A percentile compares a stretch with the other conserved stretches of the same genome.
These are phyloP conservation scores for Aspergillus sp. DNA, from an alignment of 2,329 filamentous ascomycete genomes.

Conservation along the genomic window DNA sequence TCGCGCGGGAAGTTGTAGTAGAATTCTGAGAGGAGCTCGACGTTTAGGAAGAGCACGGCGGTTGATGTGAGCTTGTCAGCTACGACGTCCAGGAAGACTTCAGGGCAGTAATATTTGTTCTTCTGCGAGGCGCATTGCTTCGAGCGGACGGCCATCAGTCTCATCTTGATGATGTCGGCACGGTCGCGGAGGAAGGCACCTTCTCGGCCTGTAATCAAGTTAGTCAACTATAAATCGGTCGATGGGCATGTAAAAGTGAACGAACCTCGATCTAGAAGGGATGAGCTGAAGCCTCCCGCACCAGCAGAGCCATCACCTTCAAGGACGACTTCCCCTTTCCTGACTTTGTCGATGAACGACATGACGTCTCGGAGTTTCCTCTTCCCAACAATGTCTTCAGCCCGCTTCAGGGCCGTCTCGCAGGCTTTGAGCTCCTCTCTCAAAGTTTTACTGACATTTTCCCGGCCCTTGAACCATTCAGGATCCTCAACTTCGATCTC, in stretches of 20 bases:
- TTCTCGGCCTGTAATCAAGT: slow-evolving; percentile 67
- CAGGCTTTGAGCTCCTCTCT: slow-evolving; percentile 85
- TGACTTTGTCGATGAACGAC: slow-evolving; percentile 83
- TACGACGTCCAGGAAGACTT: slow-evolving; percentile 96
- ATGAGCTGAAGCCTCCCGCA: slow-evolving; percentile 89
- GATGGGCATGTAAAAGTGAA: slow-evolving; percentile 10
- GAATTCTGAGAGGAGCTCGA: slow-evolving; percentile 93
- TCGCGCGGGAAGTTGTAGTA: slow-evolving; percentile 97
- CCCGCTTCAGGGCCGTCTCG: slow-evolving; percentile 70
- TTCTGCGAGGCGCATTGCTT: slow-evolving; percentile 80
- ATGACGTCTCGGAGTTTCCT: slow-evolving; percentile 89
- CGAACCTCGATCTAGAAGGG: slow-evolving; percentile 77
- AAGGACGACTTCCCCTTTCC: slow-evolving; percentile 79
- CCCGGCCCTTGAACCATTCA: slow-evolving; percentile 83
- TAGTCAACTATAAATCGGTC: not conserved
- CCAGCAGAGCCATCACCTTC: slow-evolving; percentile 82
- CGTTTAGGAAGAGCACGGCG: slow-evolving; percentile 94
- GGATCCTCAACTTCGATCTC: slow-evolving; percentile 91
- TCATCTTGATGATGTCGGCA: slow-evolving; percentile 85
- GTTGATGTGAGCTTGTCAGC: slow-evolving; percentile 93
- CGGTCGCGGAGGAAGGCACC: slow-evolving; percentile 92
- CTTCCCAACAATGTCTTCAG: slow-evolving; percentile 76
- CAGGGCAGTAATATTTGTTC: slow-evolving; percentile 96
- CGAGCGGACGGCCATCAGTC: slow-evolving; percentile 81
- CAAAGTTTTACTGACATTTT: slow-evolving; percentile 77